Evolutionary conservation across 2,329 filamentous ascomycete species (phyloP), one percentile per base, ranked within the genome.

Genomic region (Triangularia setosa): DNA sequence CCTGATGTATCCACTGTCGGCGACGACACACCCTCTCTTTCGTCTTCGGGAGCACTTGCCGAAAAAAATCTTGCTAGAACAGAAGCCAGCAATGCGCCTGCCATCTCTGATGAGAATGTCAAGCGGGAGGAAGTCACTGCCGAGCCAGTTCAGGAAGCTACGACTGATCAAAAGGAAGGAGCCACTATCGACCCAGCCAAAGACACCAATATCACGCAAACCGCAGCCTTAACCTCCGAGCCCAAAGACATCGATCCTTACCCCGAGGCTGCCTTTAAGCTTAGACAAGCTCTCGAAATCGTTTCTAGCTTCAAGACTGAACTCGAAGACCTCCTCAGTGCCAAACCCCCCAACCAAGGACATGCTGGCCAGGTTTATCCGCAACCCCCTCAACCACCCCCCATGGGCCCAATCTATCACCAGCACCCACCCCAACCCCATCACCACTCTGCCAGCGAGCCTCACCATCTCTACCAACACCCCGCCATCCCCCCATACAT

Each of bases 251-350:
- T 18, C 14, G 44, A 21, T 23, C 5, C 57, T 44, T 24, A 44
- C 1, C 28, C 60, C 11, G 23, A 61, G 3, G 27, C 69, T 28
- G 48, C 65, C 11, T 16, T 60, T 16, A 68, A 63, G 33, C 40
- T 69, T 53, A 64, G 25, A 12, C 35, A 35, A 4, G 63, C 67
- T 12, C 61, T 69, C 33, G 58, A 61, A 6, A 54, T 63, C 1
- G 53, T 68, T 16, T 53, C 64, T 12, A 55, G 57, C 48, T 52
- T 68, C 18, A 65, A 69, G 25, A 54, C 62, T 3, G 63, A 69
- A 8, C 65, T 70, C 18, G 60, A 68, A 27, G 35, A n/a, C 12
- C 56, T 69, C 9, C 63, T 68, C 1, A 44, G 30, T 24, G 23
- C 53, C 24, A n/a, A n/a, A 23, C n/a, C 33, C 8, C n/a, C 33